Base-by-base conservation (phyloP, 2,329 filamentous ascomycete genomes). In the Lachnellula willkommii region DNA sequence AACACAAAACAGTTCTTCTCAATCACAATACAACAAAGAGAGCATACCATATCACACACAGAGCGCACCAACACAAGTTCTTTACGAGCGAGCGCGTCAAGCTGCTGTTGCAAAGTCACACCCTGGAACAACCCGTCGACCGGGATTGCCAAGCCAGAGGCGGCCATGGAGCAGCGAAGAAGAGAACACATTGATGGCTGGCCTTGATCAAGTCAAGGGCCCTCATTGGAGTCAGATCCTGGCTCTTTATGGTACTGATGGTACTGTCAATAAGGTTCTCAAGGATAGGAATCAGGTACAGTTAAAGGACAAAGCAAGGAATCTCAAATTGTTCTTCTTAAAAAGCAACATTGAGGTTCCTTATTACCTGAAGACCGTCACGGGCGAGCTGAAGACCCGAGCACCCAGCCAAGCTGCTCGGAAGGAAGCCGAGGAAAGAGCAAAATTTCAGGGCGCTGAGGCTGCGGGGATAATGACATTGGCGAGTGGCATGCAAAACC, bases 211-310 rank as follows among this genome's bases (percentile, higher is more conserved):
- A 69, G 91, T 96, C 47, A 91, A 92, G 68, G 91, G 91, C 0
- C 91, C 91, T 17, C 90, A 96, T 66, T 96, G 91, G 91, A 93
- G 89, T 63, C 90, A 95, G 68, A 96, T 96, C 47, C 76, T 96
- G 12, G 86, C 86, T 1, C 80, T 95, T 43, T 95, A 93, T 68
- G 91, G 91, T 0, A 80, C 83, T 0, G 88, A 87, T 43, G 91
- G 91, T 5, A 88, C 86, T 0, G 82, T 93, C 24, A 92, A 85
- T 47, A 87, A 93, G 64, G 88, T 93, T 24, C 78, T 95, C 20
- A 93, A 92, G 64, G 91, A 95, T 68, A 82, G 90, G 36, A 95
- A 91, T 46, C 90, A 96, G 68, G 91, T 96, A 0, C 91, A 95
- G 69, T 77, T 95, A 12, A 96, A 96, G 71, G 90, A 96, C 69